Conservation (phyloP, 202 grass and related monocot species). For the Zoysia matrella region DNA sequence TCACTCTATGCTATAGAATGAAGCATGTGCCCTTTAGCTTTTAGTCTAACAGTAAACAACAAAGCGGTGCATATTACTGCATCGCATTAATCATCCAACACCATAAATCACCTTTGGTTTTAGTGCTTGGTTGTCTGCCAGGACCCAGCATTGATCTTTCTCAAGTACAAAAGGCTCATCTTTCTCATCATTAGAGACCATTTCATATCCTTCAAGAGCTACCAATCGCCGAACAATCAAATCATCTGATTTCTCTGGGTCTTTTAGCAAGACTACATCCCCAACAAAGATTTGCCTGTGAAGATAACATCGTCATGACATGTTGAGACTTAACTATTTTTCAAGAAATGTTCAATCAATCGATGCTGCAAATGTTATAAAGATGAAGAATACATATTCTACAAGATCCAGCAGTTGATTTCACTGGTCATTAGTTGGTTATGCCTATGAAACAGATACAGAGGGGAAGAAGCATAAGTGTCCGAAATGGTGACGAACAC, state of each 20-base stretch:
- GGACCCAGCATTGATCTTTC: slow-evolving; percentile 91
- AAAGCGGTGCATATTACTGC: background rate
- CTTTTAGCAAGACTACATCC: slow-evolving; percentile 86
- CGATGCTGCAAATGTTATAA: slow-evolving; percentile 7
- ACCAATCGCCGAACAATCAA: slow-evolving; percentile 76
- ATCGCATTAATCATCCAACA: background rate
- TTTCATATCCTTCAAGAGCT: slow-evolving; percentile 88
- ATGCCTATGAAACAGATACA: too few species aligned
- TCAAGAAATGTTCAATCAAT: background rate
- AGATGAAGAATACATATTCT: slow-evolving; percentile 9
- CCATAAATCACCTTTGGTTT: slow-evolving; percentile 69
- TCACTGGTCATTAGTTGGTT: background rate
- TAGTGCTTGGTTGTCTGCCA: slow-evolving; percentile 75
- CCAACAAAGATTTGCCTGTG: slow-evolving; percentile 87
- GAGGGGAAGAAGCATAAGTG: too few species aligned
- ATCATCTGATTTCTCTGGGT: slow-evolving; percentile 79
- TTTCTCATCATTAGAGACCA: slow-evolving; percentile 84
- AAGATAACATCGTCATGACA: slow-evolving; percentile 24
- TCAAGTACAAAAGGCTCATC: slow-evolving; percentile 88
- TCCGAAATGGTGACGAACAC: too few species aligned
- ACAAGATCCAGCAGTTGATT: background rate
- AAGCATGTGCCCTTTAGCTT: background rate
- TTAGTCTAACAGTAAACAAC: background rate
- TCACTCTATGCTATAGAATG: background rate
- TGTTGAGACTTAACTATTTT: background rate